phyloP scores from a whole-genome alignment of 2,329 filamentous ascomycete genomes.

The Penicillium sp. region DNA sequence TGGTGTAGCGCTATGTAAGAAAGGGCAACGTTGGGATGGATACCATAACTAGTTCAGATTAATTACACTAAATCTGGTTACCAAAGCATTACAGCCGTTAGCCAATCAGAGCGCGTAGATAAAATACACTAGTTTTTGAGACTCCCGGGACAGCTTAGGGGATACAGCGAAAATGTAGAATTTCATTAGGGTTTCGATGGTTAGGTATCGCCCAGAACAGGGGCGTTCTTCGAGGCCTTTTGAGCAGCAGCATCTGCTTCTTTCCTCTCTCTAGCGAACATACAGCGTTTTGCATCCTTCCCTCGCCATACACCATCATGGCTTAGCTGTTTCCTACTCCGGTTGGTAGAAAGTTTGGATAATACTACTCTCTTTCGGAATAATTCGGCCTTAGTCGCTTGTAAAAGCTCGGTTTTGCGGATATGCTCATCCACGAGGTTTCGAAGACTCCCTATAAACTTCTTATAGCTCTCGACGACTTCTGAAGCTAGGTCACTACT shows the following conservation, averaged over 20 bases:
- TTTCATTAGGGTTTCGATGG: too few relatives aligned
- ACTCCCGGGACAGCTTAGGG: too few relatives aligned
- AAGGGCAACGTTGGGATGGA: too few relatives aligned
- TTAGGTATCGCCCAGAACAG: background rate
- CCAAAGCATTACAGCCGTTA: too few relatives aligned
- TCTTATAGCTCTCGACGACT: background rate
- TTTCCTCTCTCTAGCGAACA: background rate
- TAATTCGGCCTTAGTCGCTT: background rate
- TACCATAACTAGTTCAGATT: too few relatives aligned
- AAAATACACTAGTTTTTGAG: too few relatives aligned
- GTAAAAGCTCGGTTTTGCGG: background rate
- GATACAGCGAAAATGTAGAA: too few relatives aligned
- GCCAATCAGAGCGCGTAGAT: too few relatives aligned
- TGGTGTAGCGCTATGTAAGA: too few relatives aligned
- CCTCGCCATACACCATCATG: slow-evolving; percentile 3
- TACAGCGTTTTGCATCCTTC: slow-evolving; percentile 3
- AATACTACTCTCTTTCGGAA: background rate
- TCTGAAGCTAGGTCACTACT: background rate
- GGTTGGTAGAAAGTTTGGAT: background rate
- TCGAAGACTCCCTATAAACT: background rate
- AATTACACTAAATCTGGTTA: too few relatives aligned
- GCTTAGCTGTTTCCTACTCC: background rate
- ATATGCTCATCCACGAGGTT: background rate
- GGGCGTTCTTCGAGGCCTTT: too few relatives aligned
- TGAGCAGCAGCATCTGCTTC: background rate